Evolutionary conservation across 805 yeast species (phyloP), one percentile per base, ranked within the genome.

Genomic region (Clavispora santaluciae): DNA sequence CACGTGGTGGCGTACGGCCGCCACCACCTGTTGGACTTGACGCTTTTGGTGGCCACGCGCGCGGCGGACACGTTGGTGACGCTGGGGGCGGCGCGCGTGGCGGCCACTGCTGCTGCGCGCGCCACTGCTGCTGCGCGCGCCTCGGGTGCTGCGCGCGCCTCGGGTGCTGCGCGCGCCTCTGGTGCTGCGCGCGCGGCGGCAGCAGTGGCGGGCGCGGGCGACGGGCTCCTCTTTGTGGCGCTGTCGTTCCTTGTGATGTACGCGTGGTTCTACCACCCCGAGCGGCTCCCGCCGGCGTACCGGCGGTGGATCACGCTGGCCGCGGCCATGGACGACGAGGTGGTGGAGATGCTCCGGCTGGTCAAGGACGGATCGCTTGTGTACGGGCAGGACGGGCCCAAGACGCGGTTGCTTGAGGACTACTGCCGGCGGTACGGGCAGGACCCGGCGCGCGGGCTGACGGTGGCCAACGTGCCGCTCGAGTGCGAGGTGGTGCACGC

Each of bases 231-330:
- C 12, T 66, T 65, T 35, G 53, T 57, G 15, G 54, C 46, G 0
- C 56, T 66, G 12, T 51, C 64, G 38, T 40, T 56, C n/a, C 51
- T 58, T 16, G 64, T 66, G 36, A 66, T 66, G 72, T 60, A 44
- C 41, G 46, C 62, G 11, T 66, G 70, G 70, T 66, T 66, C 42
- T 66, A 47, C 54, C 42, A 56, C 38, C 76, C 75, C 3, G 58
- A 61, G 8, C 46, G 54, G 21, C 56, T 73, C 28, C 73, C 75
- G n/a, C 68, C 65, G 5, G 63, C 73, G 6, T 73, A 73, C 48
- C 54, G 61, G 21, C 57, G 58, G 38, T 73, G 78, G 78, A 73
- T 73, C 48, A 70, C 78, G 3, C 62, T 63, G 33, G 75, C 75
- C 15, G 76, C 78, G 6, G 60, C 65, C 40, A 68, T 72, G 72